phyloP scores from a whole-genome alignment of 179 eudicot genomes.

The Silene coronaria region DNA sequence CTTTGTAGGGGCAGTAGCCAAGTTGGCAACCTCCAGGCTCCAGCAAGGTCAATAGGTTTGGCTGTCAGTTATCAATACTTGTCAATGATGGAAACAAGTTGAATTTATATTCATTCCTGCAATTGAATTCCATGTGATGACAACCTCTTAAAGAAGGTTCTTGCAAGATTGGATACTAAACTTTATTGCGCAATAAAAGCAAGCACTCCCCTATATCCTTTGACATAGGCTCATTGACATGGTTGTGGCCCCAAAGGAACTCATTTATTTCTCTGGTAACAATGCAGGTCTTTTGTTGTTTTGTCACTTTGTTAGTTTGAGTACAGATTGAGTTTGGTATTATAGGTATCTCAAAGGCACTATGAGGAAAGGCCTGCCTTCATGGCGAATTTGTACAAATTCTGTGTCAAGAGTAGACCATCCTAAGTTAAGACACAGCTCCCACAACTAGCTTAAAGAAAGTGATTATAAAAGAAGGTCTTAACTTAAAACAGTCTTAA shows the following conservation, averaged over 20 bases:
- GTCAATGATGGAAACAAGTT: background rate
- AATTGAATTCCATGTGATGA: slow-evolving; percentile 2
- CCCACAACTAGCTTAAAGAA: too few relatives aligned
- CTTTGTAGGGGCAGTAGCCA: background rate
- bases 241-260: background rate
- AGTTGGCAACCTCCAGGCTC: background rate
- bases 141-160: background rate
- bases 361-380: too few relatives aligned
- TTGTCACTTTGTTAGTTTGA: too few relatives aligned
- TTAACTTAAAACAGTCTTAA: too few relatives aligned
- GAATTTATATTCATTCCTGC: background rate
- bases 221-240: background rate
- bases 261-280: background rate
- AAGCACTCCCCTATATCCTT: background rate
- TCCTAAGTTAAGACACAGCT: too few relatives aligned
- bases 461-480: too few relatives aligned
- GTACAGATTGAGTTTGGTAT: too few relatives aligned
- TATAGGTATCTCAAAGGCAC: too few relatives aligned
- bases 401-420: too few relatives aligned
- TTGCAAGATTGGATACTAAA: background rate
- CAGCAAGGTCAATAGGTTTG: background rate
- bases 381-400: too few relatives aligned
- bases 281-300: too few relatives aligned
- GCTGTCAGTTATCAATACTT: background rate
- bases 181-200: background rate